These are phyloP conservation scores for Anthracocystis walkeri DNA, from an alignment of 1,284 basidiomycete genomes.

Conservation along the genomic window DNA sequence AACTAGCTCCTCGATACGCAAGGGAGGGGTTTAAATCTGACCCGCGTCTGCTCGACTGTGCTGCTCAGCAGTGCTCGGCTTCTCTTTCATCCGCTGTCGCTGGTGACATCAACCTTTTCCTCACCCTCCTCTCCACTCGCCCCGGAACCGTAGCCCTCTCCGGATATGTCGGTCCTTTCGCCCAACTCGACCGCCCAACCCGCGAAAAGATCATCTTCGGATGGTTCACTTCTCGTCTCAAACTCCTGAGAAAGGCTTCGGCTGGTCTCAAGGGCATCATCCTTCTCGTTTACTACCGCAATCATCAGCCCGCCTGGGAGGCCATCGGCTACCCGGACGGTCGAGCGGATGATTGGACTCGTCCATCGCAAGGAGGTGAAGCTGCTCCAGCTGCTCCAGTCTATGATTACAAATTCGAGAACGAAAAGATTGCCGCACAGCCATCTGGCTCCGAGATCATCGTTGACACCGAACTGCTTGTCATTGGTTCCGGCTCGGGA, in stretches of 20 bases:
- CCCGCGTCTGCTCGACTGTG: slow-evolving; percentile 57
- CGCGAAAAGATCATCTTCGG: slow-evolving; percentile 47
- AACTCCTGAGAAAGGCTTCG: slow-evolving; percentile 62
- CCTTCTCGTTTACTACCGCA: slow-evolving; percentile 63
- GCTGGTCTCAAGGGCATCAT: slow-evolving; percentile 60
- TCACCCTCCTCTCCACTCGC: slow-evolving; percentile 58
- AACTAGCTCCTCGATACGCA: slow-evolving; percentile 55
- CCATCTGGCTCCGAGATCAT: slow-evolving; percentile 53
- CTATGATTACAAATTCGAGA: slow-evolving; percentile 65
- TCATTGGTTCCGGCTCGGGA: slow-evolving; percentile 72
- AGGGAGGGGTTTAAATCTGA: slow-evolving; percentile 54
- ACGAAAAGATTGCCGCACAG: slow-evolving; percentile 58
- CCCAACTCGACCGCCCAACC: slow-evolving; percentile 44
- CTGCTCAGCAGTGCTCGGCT: slow-evolving; percentile 54
- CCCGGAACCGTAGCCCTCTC: slow-evolving; percentile 61
- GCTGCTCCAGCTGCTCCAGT: slow-evolving; percentile 25
- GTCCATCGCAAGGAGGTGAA: slow-evolving; percentile 27
- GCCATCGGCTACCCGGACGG: slow-evolving; percentile 66
- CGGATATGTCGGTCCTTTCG: slow-evolving; percentile 62
- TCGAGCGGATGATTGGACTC: slow-evolving; percentile 58
- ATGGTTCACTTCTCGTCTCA: slow-evolving; percentile 59
- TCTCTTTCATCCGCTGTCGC: slow-evolving; percentile 56
- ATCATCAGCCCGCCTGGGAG: slow-evolving; percentile 58
- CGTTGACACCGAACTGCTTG: slow-evolving; percentile 65
- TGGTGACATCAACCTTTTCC: slow-evolving; percentile 56